Base-by-base conservation (phyloP, 805 yeast species). In the Ogataea philodendri region DNA sequence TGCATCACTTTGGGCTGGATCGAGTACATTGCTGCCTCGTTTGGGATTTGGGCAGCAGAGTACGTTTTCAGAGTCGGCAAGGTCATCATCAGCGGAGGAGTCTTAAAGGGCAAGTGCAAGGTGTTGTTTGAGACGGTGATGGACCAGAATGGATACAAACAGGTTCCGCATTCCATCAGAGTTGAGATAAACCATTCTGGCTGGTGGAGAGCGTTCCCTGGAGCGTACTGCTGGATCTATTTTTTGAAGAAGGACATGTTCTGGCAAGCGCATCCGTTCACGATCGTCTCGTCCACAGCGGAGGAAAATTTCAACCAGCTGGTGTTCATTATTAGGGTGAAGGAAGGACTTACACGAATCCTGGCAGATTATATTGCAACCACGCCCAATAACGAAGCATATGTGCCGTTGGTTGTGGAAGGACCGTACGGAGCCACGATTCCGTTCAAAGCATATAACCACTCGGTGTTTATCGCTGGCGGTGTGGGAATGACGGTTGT, bases 251-350 rank as follows among this genome's bases (percentile, higher is more conserved):
- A 66, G 27, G 45, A 61, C 22, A 57, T 72, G 47, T 73, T 76
- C 49, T 74, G 81, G 76, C 81, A 80, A 48, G 76, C 84, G 1
- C 86, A 80, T 54, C 87, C 87, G 3, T 80, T 80, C 46, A 77
- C 84, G 0, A 63, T 72, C 13, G 62, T 73, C 11, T 68, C 72
- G 13, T 55, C 70, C 0, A 60, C 55, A 5, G 57, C 58, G 7
- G 67, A 62, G 9, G 60, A 65, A 11, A 67, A 75, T 24, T 65
- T 69, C 39, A 70, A 71, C 33, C 63, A 60, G 38, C 36, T 61
- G 28, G 57, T 57, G 19, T 65, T 79, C 32, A 59, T 66, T 33
- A 60, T 75, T 30, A 70, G 71, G 50, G 71, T 72, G 5, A 72
- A 78, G 45, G 66, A 67, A 9, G 85, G 84, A 3, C 57, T 74